Evolutionary conservation across 2,329 filamentous ascomycete species (phyloP), one percentile per base, ranked within the genome.

Genomic region (Alternaria conjuncta): DNA sequence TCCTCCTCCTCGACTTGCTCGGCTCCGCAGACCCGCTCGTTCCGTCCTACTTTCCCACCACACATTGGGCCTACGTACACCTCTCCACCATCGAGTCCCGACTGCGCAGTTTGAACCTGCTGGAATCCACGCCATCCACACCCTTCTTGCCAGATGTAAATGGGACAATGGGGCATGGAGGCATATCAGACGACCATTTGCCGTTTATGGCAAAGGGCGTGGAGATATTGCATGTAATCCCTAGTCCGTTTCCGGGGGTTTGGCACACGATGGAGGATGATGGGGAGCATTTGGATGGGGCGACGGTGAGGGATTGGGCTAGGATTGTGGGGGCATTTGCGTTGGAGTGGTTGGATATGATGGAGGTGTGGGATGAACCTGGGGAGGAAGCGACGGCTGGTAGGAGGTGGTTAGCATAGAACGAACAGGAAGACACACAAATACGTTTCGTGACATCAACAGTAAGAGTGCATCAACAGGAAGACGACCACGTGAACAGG

Each of bases 261-360:
- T 99, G 96, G 96, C 96, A 99, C 81, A 90, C 85, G 1, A 88
- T 94, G 73, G 83, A 89, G 0, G 96, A 99, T 75, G 90, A 97
- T 71, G 95, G 89, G 2, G 89, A 90, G 69, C 92, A 98, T 80
- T 82, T 99, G 60, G 93, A 99, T 78, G 83, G 90, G 69, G 84
- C 88, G 9, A 95, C 92, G 0, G 88, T 94, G 36, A 87, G 92
- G 72, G 96, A 99, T 79, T 99, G 96, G 96, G 88, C 91, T 18
- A 89, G 87, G 77, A 90, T 99, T 53, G 84, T 95, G 7, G 90
- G 92, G 1, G 94, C 89, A 0, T 99, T 98, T 82, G 87, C 89
- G 32, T 90, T 92, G 0, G 95, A 98, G 81, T 98, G 94, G 94
- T 88, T 98, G 87, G 94, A 97, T 69, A 80, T 98, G 64, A 89